Base-by-base conservation (phyloP, 768 basidiomycete genomes). In the Psilocybe sp. region DNA sequence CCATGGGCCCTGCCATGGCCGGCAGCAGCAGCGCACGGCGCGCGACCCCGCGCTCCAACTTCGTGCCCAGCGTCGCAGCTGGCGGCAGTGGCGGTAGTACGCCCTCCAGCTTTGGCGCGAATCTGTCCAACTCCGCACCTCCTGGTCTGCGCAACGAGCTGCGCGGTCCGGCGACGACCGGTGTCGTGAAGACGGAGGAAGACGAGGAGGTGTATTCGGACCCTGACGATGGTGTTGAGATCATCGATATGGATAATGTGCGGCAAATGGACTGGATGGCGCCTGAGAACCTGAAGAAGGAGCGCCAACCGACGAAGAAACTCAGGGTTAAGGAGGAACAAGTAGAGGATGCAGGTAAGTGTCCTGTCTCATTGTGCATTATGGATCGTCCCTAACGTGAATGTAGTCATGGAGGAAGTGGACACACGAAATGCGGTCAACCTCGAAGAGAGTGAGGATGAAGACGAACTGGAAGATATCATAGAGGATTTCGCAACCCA, bases 231-330 rank as follows among this genome's bases (percentile, higher is more conserved):
- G 90, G 88, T 10, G 86, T 92, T 19, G 88, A 92, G 68, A 90
- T 92, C 46, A 73, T 93, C 36, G 91, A 93, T 60, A 87, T 93
- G 80, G 82, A 85, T 28, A 76, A 85, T 50, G 82, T 93, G 28
- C 69, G 77, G 44, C 72, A 82, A 53, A 81, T 93, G 82, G 91
- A 93, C 64, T 91, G 85, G 82, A 90, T 90, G 85, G 91, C 91
- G 7, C 91, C 91, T 1, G 89, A 92, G 61, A 83, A 77, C 52
- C 60, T 92, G 47, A 73, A 70, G 47, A 83, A 71, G 55, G 80
- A 83, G 47, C 73, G 64, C 14, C 58, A 58, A 39, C 46, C 47
- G 11, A 32, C 42, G 20, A 42, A 48, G 13, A 70, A 19, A 10
- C 40, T 68, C 52, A 69, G 71, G 46, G 63, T 69, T 10, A 81